Percentiles rank a stretch among this genome's conserved stretches.
Evolutionary conservation across 495 filamentous ascomycete species (phyloP).

Genomic region (Talaromyces liani): DNA sequence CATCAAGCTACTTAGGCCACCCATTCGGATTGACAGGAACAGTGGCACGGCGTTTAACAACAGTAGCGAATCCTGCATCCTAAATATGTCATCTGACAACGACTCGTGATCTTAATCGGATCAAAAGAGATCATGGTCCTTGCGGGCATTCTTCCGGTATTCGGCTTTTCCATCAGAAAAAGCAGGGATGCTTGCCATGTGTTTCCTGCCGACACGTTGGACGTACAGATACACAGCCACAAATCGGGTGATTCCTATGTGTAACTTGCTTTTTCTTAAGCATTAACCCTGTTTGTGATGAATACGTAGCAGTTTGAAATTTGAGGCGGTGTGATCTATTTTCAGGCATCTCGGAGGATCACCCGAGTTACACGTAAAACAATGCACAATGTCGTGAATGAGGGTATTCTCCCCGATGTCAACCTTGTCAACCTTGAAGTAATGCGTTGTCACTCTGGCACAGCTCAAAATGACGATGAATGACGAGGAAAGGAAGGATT

Average conservation of each 20-base stretch:
- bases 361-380: not conserved
- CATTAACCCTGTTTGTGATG: not conserved
- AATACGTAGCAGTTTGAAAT: not conserved
- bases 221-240: not conserved
- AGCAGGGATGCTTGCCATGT: not conserved
- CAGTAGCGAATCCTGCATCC: not conserved
- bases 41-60: not conserved
- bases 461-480: not conserved
- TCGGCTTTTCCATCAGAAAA: not conserved
- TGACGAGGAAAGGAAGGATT: not conserved
- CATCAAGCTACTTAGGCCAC: not conserved
- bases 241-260: not conserved
- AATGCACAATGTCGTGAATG: not conserved
- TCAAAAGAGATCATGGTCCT: not conserved
- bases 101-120: not conserved
- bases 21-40: not conserved
- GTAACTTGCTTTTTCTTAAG: not conserved
- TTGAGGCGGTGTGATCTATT: not conserved
- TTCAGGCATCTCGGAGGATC: not conserved
- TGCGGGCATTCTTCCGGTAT: not conserved
- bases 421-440: not conserved
- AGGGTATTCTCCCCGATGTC: not conserved
- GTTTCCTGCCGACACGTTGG: slow-evolving; percentile 3
- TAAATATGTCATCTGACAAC: not conserved
- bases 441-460: not conserved